Percentiles rank a stretch among this genome's conserved stretches.
These are phyloP conservation scores for Haematococcus lacustris DNA, from an alignment of 139 green algal species.

Conservation along the genomic window DNA sequence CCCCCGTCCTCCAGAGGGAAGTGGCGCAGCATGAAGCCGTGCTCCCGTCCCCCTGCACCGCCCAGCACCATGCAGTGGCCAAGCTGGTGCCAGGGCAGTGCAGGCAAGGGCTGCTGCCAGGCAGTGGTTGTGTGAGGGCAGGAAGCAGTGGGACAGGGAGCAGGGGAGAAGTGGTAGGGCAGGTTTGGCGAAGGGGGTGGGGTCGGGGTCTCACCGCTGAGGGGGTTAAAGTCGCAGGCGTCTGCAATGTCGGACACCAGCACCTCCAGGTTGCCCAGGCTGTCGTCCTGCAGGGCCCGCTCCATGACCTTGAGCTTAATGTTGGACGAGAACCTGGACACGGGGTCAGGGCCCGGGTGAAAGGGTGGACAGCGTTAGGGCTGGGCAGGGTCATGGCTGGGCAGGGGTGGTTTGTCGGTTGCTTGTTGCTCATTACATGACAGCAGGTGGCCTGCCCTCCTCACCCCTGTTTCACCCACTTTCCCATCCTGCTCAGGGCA, in stretches of 20 bases:
- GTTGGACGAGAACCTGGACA: not conserved
- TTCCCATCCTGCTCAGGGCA: not conserved
- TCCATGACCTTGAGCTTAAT: conserved; percentile 5
- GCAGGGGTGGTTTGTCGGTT: not conserved
- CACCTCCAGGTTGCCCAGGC: not conserved
- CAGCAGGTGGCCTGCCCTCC: no score
- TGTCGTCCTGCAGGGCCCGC: conserved; percentile 1
- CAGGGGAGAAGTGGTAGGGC: no score
- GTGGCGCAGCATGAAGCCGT: conserved; percentile 4
- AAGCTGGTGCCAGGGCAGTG: no score
- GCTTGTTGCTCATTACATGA: no score
- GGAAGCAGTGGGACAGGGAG: no score
- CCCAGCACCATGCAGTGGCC: not conserved
- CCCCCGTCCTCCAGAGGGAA: conserved; percentile 1
- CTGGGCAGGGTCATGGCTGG: not conserved
- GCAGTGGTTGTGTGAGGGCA: not conserved
- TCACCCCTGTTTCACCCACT: not conserved
- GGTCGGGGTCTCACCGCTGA: not conserved
- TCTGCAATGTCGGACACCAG: conserved; percentile 3
- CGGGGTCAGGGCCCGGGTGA: not conserved
- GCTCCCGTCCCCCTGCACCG: not conserved
- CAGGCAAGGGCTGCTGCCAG: no score
- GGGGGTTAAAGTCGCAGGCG: conserved; percentile 1
- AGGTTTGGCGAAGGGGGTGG: no score
- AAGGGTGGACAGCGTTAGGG: not conserved